Conservation (phyloP, 1,139 yeast species). For the Sugiyamaella japonica region DNA sequence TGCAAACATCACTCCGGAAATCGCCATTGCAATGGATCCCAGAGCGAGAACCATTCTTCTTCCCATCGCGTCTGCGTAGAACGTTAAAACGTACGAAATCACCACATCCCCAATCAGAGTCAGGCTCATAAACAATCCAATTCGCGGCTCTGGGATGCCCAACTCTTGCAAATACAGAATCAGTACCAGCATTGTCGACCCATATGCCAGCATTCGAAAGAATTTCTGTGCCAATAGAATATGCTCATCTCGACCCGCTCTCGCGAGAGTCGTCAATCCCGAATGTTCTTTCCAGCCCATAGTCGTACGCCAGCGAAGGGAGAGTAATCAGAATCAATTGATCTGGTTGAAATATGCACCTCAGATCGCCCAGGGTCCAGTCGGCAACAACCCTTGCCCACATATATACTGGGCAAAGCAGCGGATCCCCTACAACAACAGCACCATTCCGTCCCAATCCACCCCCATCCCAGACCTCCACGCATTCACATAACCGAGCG, state of each 20-base stretch:
- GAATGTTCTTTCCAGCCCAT: conserved; percentile 19
- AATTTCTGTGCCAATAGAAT: conserved; percentile 71
- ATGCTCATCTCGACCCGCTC: conserved; percentile 51
- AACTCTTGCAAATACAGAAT: conserved; percentile 65
- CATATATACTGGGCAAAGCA: not conserved
- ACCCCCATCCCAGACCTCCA: no score
- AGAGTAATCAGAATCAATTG: not conserved
- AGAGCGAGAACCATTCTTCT: conserved; percentile 62
- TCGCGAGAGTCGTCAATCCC: conserved; percentile 24
- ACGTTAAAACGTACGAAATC: conserved; percentile 68
- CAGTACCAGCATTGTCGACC: conserved; percentile 77
- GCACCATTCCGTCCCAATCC: no score
- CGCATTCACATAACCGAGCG: not conserved
- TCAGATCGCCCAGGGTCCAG: not conserved
- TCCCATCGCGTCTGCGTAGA: conserved; percentile 79
- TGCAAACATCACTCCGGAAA: conserved; percentile 68
- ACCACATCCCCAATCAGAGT: conserved; percentile 79
- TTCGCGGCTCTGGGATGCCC: conserved; percentile 55
- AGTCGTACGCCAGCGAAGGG: not conserved
- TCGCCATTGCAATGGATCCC: conserved; percentile 70
- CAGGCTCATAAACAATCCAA: conserved; percentile 81
- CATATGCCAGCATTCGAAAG: conserved; percentile 73
- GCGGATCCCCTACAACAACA: no score
- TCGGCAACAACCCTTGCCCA: not conserved
- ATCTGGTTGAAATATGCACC: not conserved